Conservation (phyloP, 2,329 filamentous ascomycete genomes). For the Stenocarpella maydis region DNA sequence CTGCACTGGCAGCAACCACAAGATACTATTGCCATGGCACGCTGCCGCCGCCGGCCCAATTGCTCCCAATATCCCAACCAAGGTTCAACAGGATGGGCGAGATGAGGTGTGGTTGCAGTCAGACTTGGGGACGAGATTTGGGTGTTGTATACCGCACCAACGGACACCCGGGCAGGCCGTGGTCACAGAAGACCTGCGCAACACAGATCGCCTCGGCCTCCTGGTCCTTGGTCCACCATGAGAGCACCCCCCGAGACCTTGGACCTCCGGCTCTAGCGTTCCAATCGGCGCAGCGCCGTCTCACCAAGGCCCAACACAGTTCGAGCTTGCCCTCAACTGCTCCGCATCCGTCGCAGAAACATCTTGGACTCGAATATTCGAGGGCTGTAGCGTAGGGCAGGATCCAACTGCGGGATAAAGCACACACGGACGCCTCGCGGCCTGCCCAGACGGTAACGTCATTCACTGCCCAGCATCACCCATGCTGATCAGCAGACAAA, state of each 20-base stretch:
- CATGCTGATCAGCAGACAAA: not conserved
- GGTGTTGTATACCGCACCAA: not conserved
- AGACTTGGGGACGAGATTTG: too few species aligned
- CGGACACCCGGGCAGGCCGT: not conserved
- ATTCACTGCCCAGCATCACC: conserved; percentile 1
- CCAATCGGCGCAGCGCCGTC: conserved; percentile 12
- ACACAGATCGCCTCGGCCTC: conserved; percentile 1
- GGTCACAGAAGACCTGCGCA: not conserved
- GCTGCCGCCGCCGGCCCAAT: not conserved
- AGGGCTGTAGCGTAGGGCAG: not conserved
- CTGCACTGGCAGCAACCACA: too few species aligned
- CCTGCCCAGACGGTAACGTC: conserved; percentile 15
- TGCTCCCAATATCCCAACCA: not conserved
- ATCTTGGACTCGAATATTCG: not conserved
- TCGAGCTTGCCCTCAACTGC: not conserved
- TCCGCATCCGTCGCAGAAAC: conserved; percentile 18
- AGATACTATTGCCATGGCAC: conserved; percentile 2
- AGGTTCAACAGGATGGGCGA: not conserved
- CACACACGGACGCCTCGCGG: conserved; percentile 11
- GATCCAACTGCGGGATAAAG: not conserved
- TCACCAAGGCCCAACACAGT: not conserved
- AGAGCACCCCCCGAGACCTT: not conserved
- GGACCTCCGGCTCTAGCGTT: conserved; percentile 12
- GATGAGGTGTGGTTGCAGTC: conserved; percentile 7
- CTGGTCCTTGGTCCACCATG: not conserved